A percentile compares a stretch with the other conserved stretches of the same genome.
Evolutionary conservation across 495 filamentous ascomycete species (phyloP).

Genomic region (Penicillium herquei): DNA sequence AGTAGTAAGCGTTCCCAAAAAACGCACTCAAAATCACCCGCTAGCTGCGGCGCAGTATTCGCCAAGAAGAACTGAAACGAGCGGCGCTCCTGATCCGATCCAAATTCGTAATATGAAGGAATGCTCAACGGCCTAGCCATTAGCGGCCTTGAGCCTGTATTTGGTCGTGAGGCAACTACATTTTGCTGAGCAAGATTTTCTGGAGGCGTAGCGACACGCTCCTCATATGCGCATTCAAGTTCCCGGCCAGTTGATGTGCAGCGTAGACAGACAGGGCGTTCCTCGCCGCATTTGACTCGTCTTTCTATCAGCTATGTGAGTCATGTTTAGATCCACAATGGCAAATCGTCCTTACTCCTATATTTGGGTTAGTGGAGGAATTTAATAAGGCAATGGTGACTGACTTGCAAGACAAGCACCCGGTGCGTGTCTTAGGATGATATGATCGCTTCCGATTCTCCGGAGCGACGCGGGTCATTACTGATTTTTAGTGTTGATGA

Average conservation of each 20-base stretch:
- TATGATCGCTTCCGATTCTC: constrained; percentile 3
- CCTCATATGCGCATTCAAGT: constrained; percentile 1
- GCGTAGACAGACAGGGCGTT: constrained; percentile 3
- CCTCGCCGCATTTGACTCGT: constrained; percentile 7
- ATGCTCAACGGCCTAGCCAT: neutral
- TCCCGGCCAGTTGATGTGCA: constrained; percentile 6
- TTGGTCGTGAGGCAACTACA: neutral
- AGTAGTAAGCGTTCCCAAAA: constrained; percentile 58
- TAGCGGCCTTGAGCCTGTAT: neutral
- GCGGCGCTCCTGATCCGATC: constrained; percentile 21
- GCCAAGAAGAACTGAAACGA: constrained; percentile 62
- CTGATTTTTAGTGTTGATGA: neutral
- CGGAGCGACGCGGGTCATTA: constrained; percentile 5
- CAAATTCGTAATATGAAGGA: neutral
- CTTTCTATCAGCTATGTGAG: constrained; percentile 5
- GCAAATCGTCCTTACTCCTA: constrained; percentile 4
- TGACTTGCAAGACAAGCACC: constrained; percentile 9
- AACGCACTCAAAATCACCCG: constrained; percentile 60
- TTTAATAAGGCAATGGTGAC: neutral
- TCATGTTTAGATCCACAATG: neutral
- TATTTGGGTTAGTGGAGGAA: neutral
- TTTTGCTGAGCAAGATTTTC: too few relatives aligned
- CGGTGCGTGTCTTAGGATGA: constrained; percentile 7
- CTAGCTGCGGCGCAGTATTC: constrained; percentile 56
- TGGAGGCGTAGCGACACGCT: neutral